Conservation (phyloP, 305 asterid genomes). For the Withania somnifera region DNA sequence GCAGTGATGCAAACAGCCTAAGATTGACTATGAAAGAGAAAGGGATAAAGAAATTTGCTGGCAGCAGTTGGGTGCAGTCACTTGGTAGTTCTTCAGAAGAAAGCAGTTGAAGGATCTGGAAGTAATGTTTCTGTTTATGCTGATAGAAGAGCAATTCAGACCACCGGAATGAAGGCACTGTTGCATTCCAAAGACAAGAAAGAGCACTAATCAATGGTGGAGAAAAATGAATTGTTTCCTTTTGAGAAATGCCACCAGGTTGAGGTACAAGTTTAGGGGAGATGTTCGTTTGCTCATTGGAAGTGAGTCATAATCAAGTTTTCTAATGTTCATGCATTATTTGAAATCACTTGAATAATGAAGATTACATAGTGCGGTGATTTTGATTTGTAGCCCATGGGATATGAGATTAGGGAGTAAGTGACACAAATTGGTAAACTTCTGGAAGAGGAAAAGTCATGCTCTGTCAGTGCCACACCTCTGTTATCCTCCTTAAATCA, state of each 20-base stretch:
- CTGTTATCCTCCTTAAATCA: background rate
- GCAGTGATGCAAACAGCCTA: constrained; percentile 12
- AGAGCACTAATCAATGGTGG: background rate
- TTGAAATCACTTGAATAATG: background rate
- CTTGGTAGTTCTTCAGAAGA: background rate
- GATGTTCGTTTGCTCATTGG: background rate
- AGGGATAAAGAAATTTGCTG: constrained; percentile 44
- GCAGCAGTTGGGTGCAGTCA: constrained; percentile 42
- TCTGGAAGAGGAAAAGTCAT: background rate
- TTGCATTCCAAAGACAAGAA: background rate
- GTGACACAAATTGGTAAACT: background rate
- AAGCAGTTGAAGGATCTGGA: background rate
- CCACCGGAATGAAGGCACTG: background rate
- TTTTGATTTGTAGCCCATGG: background rate
- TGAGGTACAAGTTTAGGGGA: background rate
- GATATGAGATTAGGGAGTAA: background rate
- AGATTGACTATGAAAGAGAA: constrained; percentile 38
- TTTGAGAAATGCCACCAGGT: background rate
- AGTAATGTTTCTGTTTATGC: background rate
- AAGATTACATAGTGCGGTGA: background rate
- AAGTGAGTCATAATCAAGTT: background rate
- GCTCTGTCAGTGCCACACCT: background rate
- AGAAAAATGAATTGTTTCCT: background rate
- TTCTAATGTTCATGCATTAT: background rate
- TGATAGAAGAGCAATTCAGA: background rate